Base-by-base conservation (phyloP, 441 rosid species). In the Populus hybrid region DNA sequence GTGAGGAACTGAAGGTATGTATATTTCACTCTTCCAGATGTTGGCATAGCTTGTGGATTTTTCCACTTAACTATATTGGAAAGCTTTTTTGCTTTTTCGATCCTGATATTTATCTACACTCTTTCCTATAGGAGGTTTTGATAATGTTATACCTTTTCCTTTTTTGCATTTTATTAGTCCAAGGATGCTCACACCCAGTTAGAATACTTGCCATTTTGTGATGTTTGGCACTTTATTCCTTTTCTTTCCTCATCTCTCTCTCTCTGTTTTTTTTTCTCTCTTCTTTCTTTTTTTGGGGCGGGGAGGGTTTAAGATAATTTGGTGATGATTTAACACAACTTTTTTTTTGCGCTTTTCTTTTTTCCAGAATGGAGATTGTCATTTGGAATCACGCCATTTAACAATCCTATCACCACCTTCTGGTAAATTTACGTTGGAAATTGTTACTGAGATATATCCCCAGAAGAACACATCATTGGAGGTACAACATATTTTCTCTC, bases 381-480 rank as follows among this genome's bases (percentile, higher is more conserved):
- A 38, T 56, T 40, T 93, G 78, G 91, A 89, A 78, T 82, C 90
- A 7, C 93, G 96, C 78, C 93, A 89, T 80, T 83, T 96, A 81
- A 93, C 89, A 63, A 87, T 94, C 65, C 71, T 73, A 59, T 90
- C 94, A 68, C 98, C 87, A 21, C 94, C 97, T 9, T 76, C 68
- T 63, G 86, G 90, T 64, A 81, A 83, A 77, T 93, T 96, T 84
- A 83, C 87, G 21, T 84, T 96, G 87, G 94, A 94, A 83, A 92
- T 96, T 71, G 89, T 84, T 77, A 91, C 90, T 71, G 98, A 94
- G 87, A 94, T 91, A 75, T 86, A 85, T 78, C 99, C 99, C 67
- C 94, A 96, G 82, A 90, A 86, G 86, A 96, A 96, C 85, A 93
- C 99, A 31, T 96, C 98, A 74, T 84, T 96, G 71, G 99, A 96